Base-by-base conservation (phyloP, 257 asterid genomes). In the Primulina huaijiensis region DNA sequence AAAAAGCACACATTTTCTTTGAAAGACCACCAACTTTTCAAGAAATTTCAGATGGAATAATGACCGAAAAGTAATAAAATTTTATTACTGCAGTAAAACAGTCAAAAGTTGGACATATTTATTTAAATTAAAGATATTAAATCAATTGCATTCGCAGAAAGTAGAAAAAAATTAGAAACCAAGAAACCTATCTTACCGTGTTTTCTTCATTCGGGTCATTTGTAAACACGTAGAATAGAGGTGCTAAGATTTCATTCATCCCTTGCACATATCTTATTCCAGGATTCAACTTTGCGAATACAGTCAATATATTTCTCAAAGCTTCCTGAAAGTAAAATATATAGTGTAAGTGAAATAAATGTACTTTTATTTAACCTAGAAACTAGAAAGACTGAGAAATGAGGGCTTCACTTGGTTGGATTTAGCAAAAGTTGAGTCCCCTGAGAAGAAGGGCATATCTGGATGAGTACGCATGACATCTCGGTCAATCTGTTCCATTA, bases 381-480 rank as follows among this genome's bases (percentile, higher is more conserved):
- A 67, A 76, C 55, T 57, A 27, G 20, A 76, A 35, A 64, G 53
- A 52, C 60, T 40, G 8, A 57, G 71, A 62, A 38, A 64, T 7
- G 63, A 72, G 43, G 29, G 65, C 23, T 76, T 76, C 71, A 93
- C 98, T 82, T 87, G 97, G 77, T 87, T 92, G 72, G 86, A 85
- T 81, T 85, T 90, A 62, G 98, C 96, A 67, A 77, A 77, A 60
- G 81, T 56, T 17, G 96, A 83, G 78, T 93, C 96, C 76, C 96
- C 98, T 4, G 96, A 93, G 85, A 93, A 93, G 75, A 90, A 93
- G 73, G 90, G 87, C 83, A 92, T 81, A 79, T 87, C 98, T 55
- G 98, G 98, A 88, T 92, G 98, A 37, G 98, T 93, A 59, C 96
- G 97, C 88, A 84, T 84, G 77, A 93, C 98, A 90, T 93, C 98